These are phyloP conservation scores for Kalaharituber pfeilii DNA, from an alignment of 2,329 filamentous ascomycete genomes.

Conservation along the genomic window DNA sequence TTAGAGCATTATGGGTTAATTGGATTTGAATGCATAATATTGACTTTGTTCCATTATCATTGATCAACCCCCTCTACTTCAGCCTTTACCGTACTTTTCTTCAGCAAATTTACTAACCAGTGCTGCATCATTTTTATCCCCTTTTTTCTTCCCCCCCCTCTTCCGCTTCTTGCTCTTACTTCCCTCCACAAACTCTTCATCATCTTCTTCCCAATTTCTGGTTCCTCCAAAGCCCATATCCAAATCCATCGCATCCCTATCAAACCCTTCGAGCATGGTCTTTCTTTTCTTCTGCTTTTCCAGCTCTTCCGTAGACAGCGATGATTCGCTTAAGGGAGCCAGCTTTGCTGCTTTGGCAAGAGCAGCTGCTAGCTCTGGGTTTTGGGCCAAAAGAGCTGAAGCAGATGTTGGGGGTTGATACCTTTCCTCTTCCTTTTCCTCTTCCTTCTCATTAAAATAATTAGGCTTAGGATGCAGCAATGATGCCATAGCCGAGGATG, in stretches of 20 bases:
- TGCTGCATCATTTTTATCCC: conserved; percentile 57
- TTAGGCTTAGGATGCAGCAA: conserved; percentile 27
- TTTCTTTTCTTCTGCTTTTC: conserved; percentile 51
- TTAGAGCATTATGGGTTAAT: too few relatives aligned
- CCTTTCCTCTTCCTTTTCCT: conserved; percentile 23
- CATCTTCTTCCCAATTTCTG: conserved; percentile 60
- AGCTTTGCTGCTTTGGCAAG: conserved; percentile 58
- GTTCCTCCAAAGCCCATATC: conserved; percentile 89
- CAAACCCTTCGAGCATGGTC: conserved; percentile 54
- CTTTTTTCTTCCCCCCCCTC: conserved; percentile 59
- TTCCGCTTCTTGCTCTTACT: conserved; percentile 35
- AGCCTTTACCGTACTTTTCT: conserved; percentile 33
- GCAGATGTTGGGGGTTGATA: conserved; percentile 24
- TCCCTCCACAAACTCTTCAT: conserved; percentile 30
- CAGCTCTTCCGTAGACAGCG: conserved; percentile 33
- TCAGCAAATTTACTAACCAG: conserved; percentile 72
- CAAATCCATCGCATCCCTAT: conserved; percentile 74
- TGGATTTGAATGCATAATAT: too few relatives aligned
- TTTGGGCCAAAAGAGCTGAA: conserved; percentile 31
- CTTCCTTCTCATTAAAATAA: conserved; percentile 45
- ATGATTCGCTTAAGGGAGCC: conserved; percentile 24
- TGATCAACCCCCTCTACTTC: too few relatives aligned
- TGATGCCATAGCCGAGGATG: conserved; percentile 15
- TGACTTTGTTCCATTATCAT: too few relatives aligned
- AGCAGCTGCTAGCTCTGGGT: conserved; percentile 61